phyloP scores from a whole-genome alignment of 2,329 filamentous ascomycete species.

The Ascochyta lentis region DNA sequence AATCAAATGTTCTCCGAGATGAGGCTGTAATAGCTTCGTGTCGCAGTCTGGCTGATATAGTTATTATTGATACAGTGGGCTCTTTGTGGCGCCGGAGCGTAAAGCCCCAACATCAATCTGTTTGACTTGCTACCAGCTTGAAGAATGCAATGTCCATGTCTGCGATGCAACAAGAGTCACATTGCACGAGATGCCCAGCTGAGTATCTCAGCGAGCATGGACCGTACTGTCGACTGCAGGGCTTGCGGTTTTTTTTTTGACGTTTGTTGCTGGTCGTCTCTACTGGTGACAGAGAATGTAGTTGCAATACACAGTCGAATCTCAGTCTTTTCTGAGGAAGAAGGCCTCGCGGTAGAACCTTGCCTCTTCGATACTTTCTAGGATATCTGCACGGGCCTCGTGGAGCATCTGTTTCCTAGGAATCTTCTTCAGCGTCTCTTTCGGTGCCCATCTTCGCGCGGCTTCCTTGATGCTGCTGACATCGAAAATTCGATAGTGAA shows the following conservation, averaged over 20 bases:
- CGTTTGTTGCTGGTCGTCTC: not conserved
- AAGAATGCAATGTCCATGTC: not conserved
- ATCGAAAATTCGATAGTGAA: constrained; percentile 91
- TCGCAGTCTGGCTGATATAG: not conserved
- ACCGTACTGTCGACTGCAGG: not conserved
- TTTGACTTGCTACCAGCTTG: not conserved
- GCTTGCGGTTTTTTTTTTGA: not conserved
- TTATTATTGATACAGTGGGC: not conserved
- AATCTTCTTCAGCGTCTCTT: constrained; percentile 64
- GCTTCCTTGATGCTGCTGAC: constrained; percentile 94
- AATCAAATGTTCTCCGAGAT: not conserved
- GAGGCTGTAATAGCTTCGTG: not conserved
- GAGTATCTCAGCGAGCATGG: not conserved
- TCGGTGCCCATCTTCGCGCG: constrained; percentile 76
- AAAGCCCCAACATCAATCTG: no score
- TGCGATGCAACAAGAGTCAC: not conserved
- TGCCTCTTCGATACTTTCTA: constrained; percentile 95
- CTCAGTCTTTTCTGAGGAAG: constrained; percentile 55
- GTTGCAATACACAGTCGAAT: not conserved
- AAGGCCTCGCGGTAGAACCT: constrained; percentile 78
- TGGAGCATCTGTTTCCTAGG: constrained; percentile 80
- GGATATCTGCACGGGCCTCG: constrained; percentile 84
- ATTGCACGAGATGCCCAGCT: not conserved
- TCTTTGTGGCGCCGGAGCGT: not conserved
- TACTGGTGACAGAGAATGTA: not conserved